Conservation (phyloP, 805 yeast species). For the Candida wancherniae region DNA sequence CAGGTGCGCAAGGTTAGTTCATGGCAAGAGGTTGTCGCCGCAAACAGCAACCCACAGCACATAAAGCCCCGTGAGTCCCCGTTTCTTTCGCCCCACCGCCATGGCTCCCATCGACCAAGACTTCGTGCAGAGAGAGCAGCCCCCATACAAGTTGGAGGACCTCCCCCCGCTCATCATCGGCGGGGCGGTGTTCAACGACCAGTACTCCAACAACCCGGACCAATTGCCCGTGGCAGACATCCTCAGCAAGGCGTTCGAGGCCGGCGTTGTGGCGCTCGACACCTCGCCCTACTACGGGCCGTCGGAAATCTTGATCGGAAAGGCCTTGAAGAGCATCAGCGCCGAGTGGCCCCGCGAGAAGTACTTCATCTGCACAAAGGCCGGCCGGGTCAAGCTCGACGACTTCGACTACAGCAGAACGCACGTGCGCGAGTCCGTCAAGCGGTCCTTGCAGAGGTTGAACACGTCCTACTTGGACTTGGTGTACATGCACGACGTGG, state of each 20-base stretch:
- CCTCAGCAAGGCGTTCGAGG: conserved; percentile 52
- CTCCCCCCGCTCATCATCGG: conserved; percentile 68
- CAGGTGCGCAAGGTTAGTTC: too few species aligned
- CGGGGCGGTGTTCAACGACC: conserved; percentile 83
- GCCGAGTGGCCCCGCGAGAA: conserved; percentile 48
- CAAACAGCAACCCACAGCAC: too few species aligned
- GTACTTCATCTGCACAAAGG: conserved; percentile 77
- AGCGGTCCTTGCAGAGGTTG: conserved; percentile 63
- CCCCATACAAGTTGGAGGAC: conserved; percentile 23
- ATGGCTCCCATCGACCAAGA: conserved; percentile 9
- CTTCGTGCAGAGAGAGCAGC: conserved; percentile 4
- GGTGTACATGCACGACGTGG: conserved; percentile 86
- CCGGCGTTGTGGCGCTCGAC: conserved; percentile 76
- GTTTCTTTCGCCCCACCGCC: too few species aligned
- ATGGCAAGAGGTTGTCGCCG: too few species aligned
- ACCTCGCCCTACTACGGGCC: conserved; percentile 94
- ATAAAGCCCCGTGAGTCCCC: too few species aligned
- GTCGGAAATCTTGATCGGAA: conserved; percentile 71
- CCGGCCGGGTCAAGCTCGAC: conserved; percentile 66
- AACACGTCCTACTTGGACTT: conserved; percentile 68
- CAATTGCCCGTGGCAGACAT: conserved; percentile 54
- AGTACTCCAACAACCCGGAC: conserved; percentile 68
- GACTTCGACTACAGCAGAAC: conserved; percentile 71
- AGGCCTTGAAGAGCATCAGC: conserved; percentile 41
- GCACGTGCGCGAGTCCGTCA: conserved; percentile 57